Evolutionary conservation across 2,329 filamentous ascomycete species (phyloP).

Genomic region (Juglanconis oblonga): DNA sequence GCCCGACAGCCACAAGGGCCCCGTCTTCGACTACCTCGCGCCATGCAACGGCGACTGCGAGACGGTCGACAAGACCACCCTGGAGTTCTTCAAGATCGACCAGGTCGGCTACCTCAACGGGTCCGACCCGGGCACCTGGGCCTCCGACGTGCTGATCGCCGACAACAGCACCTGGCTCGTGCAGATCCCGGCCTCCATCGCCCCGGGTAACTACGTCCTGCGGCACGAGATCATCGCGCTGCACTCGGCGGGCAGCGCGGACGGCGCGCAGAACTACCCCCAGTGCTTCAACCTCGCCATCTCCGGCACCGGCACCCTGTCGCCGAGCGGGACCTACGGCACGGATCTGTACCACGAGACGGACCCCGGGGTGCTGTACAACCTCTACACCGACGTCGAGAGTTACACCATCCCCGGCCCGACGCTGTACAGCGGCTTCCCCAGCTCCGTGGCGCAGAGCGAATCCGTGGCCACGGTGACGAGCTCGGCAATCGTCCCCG

Average conservation of each 20-base stretch:
- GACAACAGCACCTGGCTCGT: constrained; percentile 44
- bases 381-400: constrained; percentile 41
- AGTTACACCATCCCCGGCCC: constrained; percentile 19
- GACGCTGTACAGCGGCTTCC: constrained; percentile 19
- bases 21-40: constrained; percentile 34
- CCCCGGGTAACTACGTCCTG: constrained; percentile 43
- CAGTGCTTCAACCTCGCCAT: constrained; percentile 54
- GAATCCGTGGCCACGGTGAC: constrained; percentile 17
- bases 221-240: constrained; percentile 46
- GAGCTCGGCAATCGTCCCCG: constrained; percentile 12
- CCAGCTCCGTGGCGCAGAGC: constrained; percentile 22
- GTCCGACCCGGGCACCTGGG: constrained; percentile 32
- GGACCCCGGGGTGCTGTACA: constrained; percentile 52
- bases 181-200: constrained; percentile 38
- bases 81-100: constrained; percentile 37
- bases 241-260: constrained; percentile 33
- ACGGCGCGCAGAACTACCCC: constrained; percentile 46
- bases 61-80: constrained; percentile 30
- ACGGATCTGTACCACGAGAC: constrained; percentile 49
- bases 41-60: constrained; percentile 32
- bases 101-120: constrained; percentile 24
- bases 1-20: constrained; percentile 24
- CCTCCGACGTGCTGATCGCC: constrained; percentile 38
- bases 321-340: constrained; percentile 43
- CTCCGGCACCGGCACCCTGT: constrained; percentile 31